Evolutionary conservation across 139 green algal species (phyloP).

Genomic region (Desmodesmus armatus): DNA sequence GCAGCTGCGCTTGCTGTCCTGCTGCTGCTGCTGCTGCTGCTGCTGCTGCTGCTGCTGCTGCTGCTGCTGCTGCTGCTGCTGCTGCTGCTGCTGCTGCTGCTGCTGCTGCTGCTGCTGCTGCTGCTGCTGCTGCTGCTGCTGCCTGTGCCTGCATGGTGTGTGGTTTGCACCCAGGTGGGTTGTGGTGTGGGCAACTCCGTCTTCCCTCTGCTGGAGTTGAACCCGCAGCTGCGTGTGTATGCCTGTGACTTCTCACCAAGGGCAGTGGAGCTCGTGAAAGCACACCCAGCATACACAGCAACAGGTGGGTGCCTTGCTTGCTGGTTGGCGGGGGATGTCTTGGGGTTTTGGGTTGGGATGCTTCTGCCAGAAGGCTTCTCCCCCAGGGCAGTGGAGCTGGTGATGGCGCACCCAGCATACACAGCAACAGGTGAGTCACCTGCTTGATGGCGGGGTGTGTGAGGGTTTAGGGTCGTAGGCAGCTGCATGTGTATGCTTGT

Average conservation of each 20-base stretch:
- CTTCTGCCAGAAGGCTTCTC: too few species aligned
- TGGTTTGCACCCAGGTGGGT: constrained; percentile 82
- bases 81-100: not conserved
- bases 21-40: too few species aligned
- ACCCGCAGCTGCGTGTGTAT: constrained; percentile 72
- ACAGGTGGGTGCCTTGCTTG: constrained; percentile 44
- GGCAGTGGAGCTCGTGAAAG: constrained; percentile 82
- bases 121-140: not conserved
- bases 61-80: not conserved
- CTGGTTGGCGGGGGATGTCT: too few species aligned
- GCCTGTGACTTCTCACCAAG: constrained; percentile 91
- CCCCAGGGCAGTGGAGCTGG: constrained; percentile 76
- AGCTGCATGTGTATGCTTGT: constrained; percentile 80
- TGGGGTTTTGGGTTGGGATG: too few species aligned
- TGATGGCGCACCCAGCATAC: constrained; percentile 54
- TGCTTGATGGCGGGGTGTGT: too few species aligned
- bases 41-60: not conserved
- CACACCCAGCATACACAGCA: constrained; percentile 43
- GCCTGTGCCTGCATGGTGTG: too few species aligned
- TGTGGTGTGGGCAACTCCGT: constrained; percentile 95
- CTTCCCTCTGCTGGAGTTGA: constrained; percentile 87
- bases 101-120: constrained; percentile 14
- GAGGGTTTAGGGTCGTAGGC: too few species aligned
- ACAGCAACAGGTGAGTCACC: constrained; percentile 55
- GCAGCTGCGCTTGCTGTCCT: too few species aligned